Conservation (phyloP, 2,329 filamentous ascomycete species). For the Neurospora sp. region DNA sequence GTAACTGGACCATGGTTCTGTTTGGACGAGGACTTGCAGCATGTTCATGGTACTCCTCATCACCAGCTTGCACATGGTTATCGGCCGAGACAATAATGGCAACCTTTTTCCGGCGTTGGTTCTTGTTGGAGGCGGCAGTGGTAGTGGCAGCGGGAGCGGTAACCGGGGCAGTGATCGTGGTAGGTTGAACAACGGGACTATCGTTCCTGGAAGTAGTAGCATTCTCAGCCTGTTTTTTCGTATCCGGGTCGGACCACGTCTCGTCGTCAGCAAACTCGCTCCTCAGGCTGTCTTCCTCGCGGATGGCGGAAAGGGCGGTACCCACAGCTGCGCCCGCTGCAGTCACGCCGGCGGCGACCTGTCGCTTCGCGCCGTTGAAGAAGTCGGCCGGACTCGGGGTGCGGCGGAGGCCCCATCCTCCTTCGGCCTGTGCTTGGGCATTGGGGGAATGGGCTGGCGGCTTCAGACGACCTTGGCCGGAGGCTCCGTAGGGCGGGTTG, state of each 20-base stretch:
- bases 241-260: slow-evolving; percentile 80
- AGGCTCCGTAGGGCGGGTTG: slow-evolving; percentile 39
- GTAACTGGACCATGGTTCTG: background rate
- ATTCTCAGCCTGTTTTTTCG: slow-evolving; percentile 39
- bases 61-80: slow-evolving; percentile 44
- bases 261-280: slow-evolving; percentile 76
- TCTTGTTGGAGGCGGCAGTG: background rate
- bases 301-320: slow-evolving; percentile 70
- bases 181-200: background rate
- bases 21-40: slow-evolving; percentile 51
- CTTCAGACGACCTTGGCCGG: slow-evolving; percentile 24
- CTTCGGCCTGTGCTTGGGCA: slow-evolving; percentile 18
- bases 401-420: slow-evolving; percentile 60
- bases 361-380: slow-evolving; percentile 72
- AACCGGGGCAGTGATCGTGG: background rate
- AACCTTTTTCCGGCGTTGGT: slow-evolving; percentile 62
- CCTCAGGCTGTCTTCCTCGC: slow-evolving; percentile 61
- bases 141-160: background rate
- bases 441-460: slow-evolving; percentile 23
- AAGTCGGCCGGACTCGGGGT: slow-evolving; percentile 84
- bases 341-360: slow-evolving; percentile 69
- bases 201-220: slow-evolving; percentile 11
- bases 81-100: slow-evolving; percentile 83
- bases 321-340: slow-evolving; percentile 76
- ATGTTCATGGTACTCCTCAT: slow-evolving; percentile 60